Conservation (phyloP, 768 basidiomycete species). For the Pulveroboletus sp. region DNA sequence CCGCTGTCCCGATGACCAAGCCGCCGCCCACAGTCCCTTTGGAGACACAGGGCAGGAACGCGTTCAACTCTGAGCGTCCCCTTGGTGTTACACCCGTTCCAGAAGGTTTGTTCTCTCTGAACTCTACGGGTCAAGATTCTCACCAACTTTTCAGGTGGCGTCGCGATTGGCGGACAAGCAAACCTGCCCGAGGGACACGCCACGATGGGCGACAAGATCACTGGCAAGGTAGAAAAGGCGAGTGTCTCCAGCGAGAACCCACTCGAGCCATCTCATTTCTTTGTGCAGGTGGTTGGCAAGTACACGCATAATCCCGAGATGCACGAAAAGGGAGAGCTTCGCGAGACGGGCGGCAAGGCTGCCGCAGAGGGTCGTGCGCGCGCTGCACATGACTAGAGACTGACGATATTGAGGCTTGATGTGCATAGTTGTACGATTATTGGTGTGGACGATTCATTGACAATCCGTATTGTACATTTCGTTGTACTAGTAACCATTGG, state of each 20-base stretch:
- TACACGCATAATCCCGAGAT: constrained; percentile 43
- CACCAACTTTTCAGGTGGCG: constrained; percentile 19
- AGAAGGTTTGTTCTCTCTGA: constrained; percentile 24
- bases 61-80: constrained; percentile 34
- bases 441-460: no score
- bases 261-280: neutral
- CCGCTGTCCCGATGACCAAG: neutral
- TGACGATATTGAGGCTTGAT: neutral
- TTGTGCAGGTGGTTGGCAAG: constrained; percentile 50
- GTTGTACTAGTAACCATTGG: no score
- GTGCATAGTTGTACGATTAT: no score
- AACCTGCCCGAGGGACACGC: constrained; percentile 36
- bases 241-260: neutral
- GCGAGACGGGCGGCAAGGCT: constrained; percentile 51
- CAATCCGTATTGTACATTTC: no score
- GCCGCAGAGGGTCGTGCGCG: constrained; percentile 41
- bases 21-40: no score
- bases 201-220: constrained; percentile 47
- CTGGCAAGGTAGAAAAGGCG: constrained; percentile 61
- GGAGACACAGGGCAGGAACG: constrained; percentile 15
- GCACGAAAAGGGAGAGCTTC: constrained; percentile 56
- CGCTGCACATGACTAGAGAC: constrained; percentile 38
- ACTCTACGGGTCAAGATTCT: neutral
- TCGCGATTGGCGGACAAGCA: constrained; percentile 23
- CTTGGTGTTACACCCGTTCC: constrained; percentile 35